Evolutionary conservation across 2,329 filamentous ascomycete genomes (phyloP).

Genomic region (Beauveria bassiana): DNA sequence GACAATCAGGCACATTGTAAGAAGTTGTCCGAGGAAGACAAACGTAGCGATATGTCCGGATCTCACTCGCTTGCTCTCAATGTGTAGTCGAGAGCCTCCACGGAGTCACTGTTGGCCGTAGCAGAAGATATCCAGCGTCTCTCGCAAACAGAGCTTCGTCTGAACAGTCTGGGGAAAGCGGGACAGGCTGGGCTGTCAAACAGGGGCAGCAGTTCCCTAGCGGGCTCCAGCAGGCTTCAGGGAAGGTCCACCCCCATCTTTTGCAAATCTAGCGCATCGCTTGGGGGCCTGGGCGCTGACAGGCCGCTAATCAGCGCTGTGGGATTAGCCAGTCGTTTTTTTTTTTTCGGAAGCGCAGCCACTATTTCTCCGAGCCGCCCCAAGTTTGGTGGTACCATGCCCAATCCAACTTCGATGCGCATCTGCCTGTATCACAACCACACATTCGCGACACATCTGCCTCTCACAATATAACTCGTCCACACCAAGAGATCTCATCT

Average conservation of each 20-base stretch:
- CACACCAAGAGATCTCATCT: background rate
- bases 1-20: background rate
- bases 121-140: background rate
- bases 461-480: background rate
- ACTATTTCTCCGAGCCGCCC: conserved; percentile 7
- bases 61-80: background rate
- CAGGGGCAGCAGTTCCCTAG: background rate
- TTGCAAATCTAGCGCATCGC: conserved; percentile 6
- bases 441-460: background rate
- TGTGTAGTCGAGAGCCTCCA: background rate
- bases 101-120: background rate
- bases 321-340: background rate
- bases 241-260: conserved; percentile 4
- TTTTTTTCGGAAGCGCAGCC: conserved; percentile 8
- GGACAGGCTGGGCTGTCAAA: background rate
- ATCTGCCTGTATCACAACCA: background rate
- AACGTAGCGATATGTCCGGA: background rate
- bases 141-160: conserved; percentile 5
- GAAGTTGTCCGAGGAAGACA: background rate
- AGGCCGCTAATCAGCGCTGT: conserved; percentile 2
- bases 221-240: conserved; percentile 3
- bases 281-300: background rate
- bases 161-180: conserved; percentile 9
- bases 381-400: background rate
- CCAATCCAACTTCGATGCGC: background rate